Evolutionary conservation across 345 rosid species (phyloP), one percentile per base, ranked within the genome.

Genomic region (Conringia planisiliqua): DNA sequence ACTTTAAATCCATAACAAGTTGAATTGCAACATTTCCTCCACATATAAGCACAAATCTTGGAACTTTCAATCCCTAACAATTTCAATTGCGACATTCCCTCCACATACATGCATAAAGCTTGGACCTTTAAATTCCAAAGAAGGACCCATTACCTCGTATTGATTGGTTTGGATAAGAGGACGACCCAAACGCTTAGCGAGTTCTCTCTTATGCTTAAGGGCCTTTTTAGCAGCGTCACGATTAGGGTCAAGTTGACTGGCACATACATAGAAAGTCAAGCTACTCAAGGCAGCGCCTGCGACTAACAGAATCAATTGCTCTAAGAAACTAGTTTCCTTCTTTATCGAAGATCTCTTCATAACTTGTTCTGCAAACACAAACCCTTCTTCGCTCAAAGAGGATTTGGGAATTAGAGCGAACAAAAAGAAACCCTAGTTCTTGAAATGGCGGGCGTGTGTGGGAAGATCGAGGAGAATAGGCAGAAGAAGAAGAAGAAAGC

Each of bases 251-350:
- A 90, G 89, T 11, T 87, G 92, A 16, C 89, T 82, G 63, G 89
- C 92, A 8, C 96, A 97, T 3, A 84, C 94, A 66, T 89, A 86
- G 16, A 95, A 79, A 40, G 92, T 90, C 48, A 90, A 70, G 72
- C 90, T 86, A 65, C 96, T 90, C 3, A 92, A 64, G 55, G 98
- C 97, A 11, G 98, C 99, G 83, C 99, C 92, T n/a, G 99, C 99
- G 7, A 91, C 99, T 81, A 89, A 90, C 40, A 90, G 74, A 35
- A 90, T 66, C 72, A 92, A 82, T 58, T 95, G 86, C 67, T 95
- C 92, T 76, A 95, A 24, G 77, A 92, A 79, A 78, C 67, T 90
- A 9, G 93, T 78, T 4, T 60, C 74, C 11, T 52, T 68, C 35
- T 30, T 75, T 62, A 85, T 89, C 11, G 88, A 81, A 1, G 92